Base-by-base conservation (phyloP, 441 rosid species). In the Geranium incanum region DNA sequence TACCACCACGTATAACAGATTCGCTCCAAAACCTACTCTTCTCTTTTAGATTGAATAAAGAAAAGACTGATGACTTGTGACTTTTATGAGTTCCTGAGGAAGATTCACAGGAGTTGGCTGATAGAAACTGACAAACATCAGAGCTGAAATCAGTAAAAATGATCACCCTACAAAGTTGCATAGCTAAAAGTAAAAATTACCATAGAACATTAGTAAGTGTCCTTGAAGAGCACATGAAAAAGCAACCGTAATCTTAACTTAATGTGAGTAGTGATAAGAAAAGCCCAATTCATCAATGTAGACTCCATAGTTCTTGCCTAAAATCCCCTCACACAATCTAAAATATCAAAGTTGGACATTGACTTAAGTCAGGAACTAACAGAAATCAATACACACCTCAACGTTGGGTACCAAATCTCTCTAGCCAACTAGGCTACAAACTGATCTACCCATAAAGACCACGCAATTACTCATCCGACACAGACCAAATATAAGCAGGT, bases 11-110 rank as follows among this genome's bases (percentile, higher is more conserved):
- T 62, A 95, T 80, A 55, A 95, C 92, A 77, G 92, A 76, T 82
- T 95, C 98, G 70, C 90, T 90, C 99, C 99, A 95, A 75, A 88
- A 95, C 78, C 85, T 86, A 83, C 96, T 95, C 83, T 82, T 89
- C 16, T 86, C 92, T 77, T 76, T 90, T 77, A 94, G 92, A 77
- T 90, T 94, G 81, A 94, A 94, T 82, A 94, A 79, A 37, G 99
- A 94, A 72, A 94, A 90, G 52, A 92, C 87, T 0, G 99, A 89
- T 69, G 86, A 79, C 69, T 72, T 87, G 16, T 78, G 82, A 23
- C 82, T 73, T 72, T 69, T 82, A 66, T 83, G 88, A 72, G 69
- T 72, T 21, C 75, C 77, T 36, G 37, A n/a, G 5, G 83, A 67
- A 62, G 80, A 70, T 41, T 80, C 92, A 38, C 76, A 73, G 0